Percentiles rank a stretch among this genome's conserved stretches.
phyloP scores from a whole-genome alignment of 2,329 filamentous ascomycete genomes.

The Sarocladiaceae sp. region DNA sequence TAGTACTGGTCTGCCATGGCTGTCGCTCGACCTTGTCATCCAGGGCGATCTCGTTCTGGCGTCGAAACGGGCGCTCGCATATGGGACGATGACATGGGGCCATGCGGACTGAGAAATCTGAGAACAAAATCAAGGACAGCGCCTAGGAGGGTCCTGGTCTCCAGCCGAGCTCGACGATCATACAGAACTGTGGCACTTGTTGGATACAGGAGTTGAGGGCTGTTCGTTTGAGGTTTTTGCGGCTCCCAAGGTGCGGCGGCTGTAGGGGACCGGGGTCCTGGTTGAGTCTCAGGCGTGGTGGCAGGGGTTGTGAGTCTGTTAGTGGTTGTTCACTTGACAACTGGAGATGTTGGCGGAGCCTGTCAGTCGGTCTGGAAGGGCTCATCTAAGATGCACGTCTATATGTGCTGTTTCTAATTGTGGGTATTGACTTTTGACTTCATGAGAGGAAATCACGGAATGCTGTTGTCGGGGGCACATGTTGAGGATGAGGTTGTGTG shows the following conservation, averaged over 20 bases:
- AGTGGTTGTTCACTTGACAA: neutral
- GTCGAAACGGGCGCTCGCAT: neutral
- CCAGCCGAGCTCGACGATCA: slow-evolving; percentile 1
- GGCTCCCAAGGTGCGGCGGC: neutral
- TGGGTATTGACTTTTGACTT: neutral
- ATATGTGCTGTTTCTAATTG: neutral
- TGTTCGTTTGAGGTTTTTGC: neutral
- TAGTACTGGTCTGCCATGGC: neutral
- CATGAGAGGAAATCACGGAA: no score
- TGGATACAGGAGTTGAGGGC: neutral
- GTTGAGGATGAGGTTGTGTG: no score
- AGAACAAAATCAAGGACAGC: neutral
- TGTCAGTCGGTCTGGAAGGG: neutral
- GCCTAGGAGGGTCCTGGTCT: neutral
- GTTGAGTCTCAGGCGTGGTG: neutral
- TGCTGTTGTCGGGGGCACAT: no score
- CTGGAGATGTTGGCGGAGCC: neutral
- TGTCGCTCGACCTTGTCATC: no score
- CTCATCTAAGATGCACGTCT: neutral
- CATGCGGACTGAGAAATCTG: neutral
- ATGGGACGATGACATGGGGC: slow-evolving; percentile 8
- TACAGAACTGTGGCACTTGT: neutral
- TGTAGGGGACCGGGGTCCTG: neutral
- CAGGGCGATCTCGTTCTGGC: no score
- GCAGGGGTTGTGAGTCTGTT: neutral